Base-by-base conservation (phyloP, 441 rosid genomes). In the Erysimum cheiri region DNA sequence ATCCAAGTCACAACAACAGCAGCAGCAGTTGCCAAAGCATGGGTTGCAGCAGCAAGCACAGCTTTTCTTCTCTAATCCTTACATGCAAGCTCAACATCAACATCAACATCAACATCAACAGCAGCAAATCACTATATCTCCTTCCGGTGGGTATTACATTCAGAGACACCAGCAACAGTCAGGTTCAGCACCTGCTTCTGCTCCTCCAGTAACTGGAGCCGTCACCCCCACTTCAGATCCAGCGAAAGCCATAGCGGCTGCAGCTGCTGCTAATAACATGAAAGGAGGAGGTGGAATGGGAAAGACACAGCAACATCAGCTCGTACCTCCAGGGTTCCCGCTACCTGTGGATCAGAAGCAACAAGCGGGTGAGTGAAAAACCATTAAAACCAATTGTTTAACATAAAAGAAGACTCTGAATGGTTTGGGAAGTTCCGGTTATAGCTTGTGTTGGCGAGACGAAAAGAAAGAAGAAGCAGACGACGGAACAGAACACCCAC, bases 311-410 rank as follows among this genome's bases (percentile, higher is more conserved):
- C 80, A 72, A 60, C 92, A 90, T 78, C 96, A 87, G 78, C 72
- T 81, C 4, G 72, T 68, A 7, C 85, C 88, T 60, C 76, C 89
- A 41, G 91, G 93, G 19, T 88, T 84, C 75, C 41, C 90, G 2
- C 80, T 92, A 74, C 90, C 91, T 4, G 83, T 91, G 8, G 96
- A 95, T 77, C 92, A 92, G 77, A 90, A 90, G 58, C 95, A 89
- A 68, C 95, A 92, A 32, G 88, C 90, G 24, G 98, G 94, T 75
- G 94, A 92, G 78, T 94, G 89, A 76, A 43, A 71, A 24, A 46
- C 39, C 31, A 4, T 8, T 22, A 1, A 28, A 36, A 53, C n/a
- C 57, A 52, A 33, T 39, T 36, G 7, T 73, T 36, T 48, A 69
- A 64, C 60, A 19, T 46, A 8, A 37, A 46, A 54, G 14, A 62